A percentile compares a stretch with the other conserved stretches of the same genome.
These are phyloP conservation scores for Aspergillus versicolor DNA, from an alignment of 2,329 filamentous ascomycete species.

Conservation along the genomic window DNA sequence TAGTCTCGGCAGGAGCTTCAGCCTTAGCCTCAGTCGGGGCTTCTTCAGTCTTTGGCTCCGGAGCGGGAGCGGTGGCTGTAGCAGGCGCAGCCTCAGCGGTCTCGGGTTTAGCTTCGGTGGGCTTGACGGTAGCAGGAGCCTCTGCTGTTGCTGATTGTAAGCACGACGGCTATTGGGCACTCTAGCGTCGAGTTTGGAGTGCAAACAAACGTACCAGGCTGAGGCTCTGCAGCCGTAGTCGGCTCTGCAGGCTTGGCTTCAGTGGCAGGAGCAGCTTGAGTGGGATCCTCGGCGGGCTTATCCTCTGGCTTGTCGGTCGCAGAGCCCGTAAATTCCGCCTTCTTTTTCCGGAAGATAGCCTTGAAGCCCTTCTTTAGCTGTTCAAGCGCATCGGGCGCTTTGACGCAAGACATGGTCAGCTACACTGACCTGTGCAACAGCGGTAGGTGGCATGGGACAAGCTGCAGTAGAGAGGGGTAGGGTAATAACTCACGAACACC, in stretches of 20 bases:
- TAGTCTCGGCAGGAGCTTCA: background rate
- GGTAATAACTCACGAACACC: constrained; percentile 32
- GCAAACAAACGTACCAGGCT: constrained; percentile 16
- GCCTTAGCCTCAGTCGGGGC: constrained; percentile 10
- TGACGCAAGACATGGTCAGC: background rate
- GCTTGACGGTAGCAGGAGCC: constrained; percentile 10
- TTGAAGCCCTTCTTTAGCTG: constrained; percentile 36
- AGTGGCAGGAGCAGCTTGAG: constrained; percentile 8
- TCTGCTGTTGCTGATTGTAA: background rate
- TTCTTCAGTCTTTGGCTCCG: constrained; percentile 7
- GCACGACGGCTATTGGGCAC: background rate
- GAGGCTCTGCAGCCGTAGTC: constrained; percentile 14
- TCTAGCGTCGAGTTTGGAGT: background rate
- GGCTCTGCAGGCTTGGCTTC: constrained; percentile 13
- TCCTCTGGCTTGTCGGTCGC: constrained; percentile 14
- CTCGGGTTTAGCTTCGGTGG: constrained; percentile 17
- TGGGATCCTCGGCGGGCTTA: constrained; percentile 11
- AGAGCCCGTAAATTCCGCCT: constrained; percentile 21
- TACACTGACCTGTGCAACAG: background rate
- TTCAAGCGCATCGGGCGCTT: constrained; percentile 32
- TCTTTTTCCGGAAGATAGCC: constrained; percentile 32
- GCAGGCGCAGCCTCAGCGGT: constrained; percentile 10
- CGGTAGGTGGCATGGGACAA: background rate
- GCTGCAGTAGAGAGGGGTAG: background rate
- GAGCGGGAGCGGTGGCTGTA: background rate